Conservation (phyloP, 768 basidiomycete genomes). For the Lentinula boryana region DNA sequence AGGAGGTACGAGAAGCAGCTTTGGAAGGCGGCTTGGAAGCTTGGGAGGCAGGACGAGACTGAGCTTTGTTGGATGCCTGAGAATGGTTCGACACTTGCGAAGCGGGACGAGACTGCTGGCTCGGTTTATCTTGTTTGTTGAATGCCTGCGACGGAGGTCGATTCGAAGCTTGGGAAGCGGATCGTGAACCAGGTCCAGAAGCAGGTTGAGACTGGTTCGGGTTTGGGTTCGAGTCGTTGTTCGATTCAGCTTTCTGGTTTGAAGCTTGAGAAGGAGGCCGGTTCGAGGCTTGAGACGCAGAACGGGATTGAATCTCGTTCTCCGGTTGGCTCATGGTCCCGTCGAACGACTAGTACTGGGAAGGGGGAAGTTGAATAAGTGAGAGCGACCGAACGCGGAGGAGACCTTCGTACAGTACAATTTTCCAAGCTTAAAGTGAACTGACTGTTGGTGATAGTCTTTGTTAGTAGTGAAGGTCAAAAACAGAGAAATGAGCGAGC, state of each 20-base stretch:
- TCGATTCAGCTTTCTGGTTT: background rate
- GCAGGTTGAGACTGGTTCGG: background rate
- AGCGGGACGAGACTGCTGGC: background rate
- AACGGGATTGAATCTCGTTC: background rate
- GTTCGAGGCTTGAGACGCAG: background rate
- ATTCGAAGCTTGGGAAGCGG: background rate
- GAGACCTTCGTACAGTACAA: too few relatives aligned
- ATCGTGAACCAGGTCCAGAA: background rate
- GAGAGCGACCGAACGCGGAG: background rate
- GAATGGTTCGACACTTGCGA: background rate
- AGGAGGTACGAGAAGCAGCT: background rate
- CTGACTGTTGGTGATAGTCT: too few relatives aligned
- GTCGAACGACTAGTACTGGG: background rate
- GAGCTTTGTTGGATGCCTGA: background rate
- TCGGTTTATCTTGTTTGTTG: background rate
- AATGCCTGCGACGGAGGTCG: background rate
- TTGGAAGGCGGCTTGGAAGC: background rate
- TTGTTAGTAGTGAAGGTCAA: too few relatives aligned
- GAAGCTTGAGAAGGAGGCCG: background rate
- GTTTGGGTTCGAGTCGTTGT: background rate
- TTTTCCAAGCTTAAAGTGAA: too few relatives aligned
- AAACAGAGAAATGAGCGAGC: too few relatives aligned
- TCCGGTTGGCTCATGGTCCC: background rate
- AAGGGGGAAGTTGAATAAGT: background rate
- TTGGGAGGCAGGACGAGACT: background rate